phyloP scores from a whole-genome alignment of 2,329 filamentous ascomycete genomes.

The Paraphoma chrysanthemicola region DNA sequence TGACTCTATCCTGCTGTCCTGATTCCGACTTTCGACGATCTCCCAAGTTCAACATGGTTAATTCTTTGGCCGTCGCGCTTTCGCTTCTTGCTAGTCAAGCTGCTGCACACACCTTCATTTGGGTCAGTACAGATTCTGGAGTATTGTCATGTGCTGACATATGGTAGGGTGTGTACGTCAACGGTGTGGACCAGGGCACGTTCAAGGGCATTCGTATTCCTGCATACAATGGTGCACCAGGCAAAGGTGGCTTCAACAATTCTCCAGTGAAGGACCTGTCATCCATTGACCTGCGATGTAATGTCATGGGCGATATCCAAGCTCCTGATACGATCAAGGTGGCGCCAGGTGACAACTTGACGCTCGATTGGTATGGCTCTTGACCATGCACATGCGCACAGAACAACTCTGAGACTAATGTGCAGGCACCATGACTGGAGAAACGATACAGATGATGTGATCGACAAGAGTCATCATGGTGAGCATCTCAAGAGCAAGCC shows the following conservation, averaged over 20 bases:
- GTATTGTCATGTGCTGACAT: not conserved
- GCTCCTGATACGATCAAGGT: conserved; percentile 46
- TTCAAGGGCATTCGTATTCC: conserved; percentile 38
- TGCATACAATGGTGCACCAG: conserved; percentile 45
- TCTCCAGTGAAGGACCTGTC: conserved; percentile 50
- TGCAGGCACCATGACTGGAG: conserved; percentile 46
- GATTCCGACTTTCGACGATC: not conserved
- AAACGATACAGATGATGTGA: conserved; percentile 43
- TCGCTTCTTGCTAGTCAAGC: conserved; percentile 26
- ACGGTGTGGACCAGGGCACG: conserved; percentile 38
- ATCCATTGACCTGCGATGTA: conserved; percentile 50
- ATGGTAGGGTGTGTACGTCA: conserved; percentile 37
- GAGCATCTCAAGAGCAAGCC: not conserved
- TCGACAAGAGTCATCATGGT: conserved; percentile 35
- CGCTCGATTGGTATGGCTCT: conserved; percentile 42
- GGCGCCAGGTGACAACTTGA: conserved; percentile 47
- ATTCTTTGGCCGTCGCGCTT: conserved; percentile 14
- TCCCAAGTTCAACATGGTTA: conserved; percentile 15
- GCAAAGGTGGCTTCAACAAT: conserved; percentile 47
- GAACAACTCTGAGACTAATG: not conserved
- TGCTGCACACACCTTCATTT: conserved; percentile 38
- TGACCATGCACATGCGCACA: not conserved
- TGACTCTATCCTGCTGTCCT: too few relatives aligned
- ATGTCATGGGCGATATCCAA: conserved; percentile 49
- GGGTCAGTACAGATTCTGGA: conserved; percentile 14